Conservation (phyloP, 75 land plant species). For the Selaginella tamariscina region DNA sequence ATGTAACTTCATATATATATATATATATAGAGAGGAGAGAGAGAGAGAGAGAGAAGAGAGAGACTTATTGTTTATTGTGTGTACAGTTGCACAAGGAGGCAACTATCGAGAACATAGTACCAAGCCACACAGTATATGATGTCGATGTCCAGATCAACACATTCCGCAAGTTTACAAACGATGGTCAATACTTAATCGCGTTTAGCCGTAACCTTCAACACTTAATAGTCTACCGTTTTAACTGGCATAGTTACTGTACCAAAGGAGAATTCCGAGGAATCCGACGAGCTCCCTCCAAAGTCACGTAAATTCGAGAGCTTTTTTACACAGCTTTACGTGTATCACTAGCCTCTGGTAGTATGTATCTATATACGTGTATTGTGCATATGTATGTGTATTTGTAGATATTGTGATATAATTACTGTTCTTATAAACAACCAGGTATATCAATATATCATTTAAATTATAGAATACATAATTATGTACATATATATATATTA, state of each 20-base stretch:
- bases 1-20: no score
- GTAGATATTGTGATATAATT: no score
- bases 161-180: constrained; percentile 79
- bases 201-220: constrained; percentile 72
- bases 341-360: constrained; percentile 51
- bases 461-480: no score
- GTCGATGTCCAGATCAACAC: constrained; percentile 67
- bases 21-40: no score
- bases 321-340: constrained; percentile 58
- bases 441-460: no score
- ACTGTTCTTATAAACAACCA: no score
- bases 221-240: constrained; percentile 71
- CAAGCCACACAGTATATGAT: constrained; percentile 70
- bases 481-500: no score
- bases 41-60: no score
- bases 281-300: constrained; percentile 45
- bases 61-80: no score
- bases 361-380: no score
- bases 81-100: constrained; percentile 61
- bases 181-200: constrained; percentile 76
- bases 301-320: constrained; percentile 75
- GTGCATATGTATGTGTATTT: no score
- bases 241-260: constrained; percentile 58
- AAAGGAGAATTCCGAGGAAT: constrained; percentile 37
- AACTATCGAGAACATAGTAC: constrained; percentile 78